These are phyloP conservation scores for Zygotorulaspora sp. DNA, from an alignment of 805 yeast genomes.

Conservation along the genomic window DNA sequence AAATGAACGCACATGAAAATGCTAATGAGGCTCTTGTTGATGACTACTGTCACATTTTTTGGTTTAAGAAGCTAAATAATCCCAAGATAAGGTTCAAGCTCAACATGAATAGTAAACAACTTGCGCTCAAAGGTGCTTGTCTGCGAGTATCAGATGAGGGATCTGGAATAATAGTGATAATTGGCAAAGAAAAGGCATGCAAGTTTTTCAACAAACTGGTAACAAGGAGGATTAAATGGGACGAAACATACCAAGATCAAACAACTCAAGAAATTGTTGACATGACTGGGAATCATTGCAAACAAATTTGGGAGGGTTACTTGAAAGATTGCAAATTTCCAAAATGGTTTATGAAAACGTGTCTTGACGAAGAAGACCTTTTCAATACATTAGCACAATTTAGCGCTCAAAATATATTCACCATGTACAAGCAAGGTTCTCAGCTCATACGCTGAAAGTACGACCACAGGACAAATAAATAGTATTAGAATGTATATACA, in stretches of 20 bases:
- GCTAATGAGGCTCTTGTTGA: not conserved
- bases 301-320: slow-evolving; percentile 69
- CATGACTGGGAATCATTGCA: slow-evolving; percentile 42
- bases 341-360: slow-evolving; percentile 63
- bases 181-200: slow-evolving; percentile 64
- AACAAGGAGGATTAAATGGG: slow-evolving; percentile 65
- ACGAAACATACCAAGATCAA: slow-evolving; percentile 42
- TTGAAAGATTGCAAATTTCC: slow-evolving; percentile 49
- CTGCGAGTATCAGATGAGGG: slow-evolving; percentile 40
- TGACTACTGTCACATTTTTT: slow-evolving; percentile 47
- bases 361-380: slow-evolving; percentile 49
- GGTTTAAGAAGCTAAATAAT: slow-evolving; percentile 49
- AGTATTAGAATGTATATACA: slow-evolving; percentile 1
- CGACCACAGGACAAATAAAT: not conserved
- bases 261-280: slow-evolving; percentile 32
- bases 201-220: slow-evolving; percentile 61
- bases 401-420: slow-evolving; percentile 43
- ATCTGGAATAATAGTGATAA: slow-evolving; percentile 60
- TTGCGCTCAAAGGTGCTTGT: slow-evolving; percentile 60
- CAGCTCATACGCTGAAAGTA: no score
- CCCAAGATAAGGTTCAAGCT: slow-evolving; percentile 70
- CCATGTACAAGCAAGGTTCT: slow-evolving; percentile 5
- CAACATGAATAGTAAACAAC: slow-evolving; percentile 75
- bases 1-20: no score
- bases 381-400: slow-evolving; percentile 46